Evolutionary conservation across 169 alveolate genomes (phyloP).

Genomic region (Eimeria maxima): DNA sequence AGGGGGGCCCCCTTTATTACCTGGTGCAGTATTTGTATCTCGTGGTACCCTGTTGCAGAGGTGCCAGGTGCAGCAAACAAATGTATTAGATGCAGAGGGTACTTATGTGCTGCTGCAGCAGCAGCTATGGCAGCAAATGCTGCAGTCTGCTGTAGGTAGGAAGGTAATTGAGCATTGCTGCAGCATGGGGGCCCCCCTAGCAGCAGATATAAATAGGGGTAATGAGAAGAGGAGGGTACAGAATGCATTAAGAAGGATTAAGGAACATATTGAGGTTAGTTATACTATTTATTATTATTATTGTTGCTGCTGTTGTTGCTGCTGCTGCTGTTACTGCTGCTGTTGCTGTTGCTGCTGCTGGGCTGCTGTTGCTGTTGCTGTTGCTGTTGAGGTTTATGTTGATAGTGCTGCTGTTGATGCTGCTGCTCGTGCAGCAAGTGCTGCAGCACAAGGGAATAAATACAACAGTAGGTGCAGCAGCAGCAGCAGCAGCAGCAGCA

Average conservation of each 20-base stretch:
- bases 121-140: constrained; percentile 68
- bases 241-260: constrained; percentile 60
- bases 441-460: too few species aligned
- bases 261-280: constrained; percentile 72
- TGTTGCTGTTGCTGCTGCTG: background rate
- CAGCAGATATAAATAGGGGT: constrained; percentile 8
- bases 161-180: constrained; percentile 54
- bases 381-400: background rate
- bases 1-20: too few species aligned
- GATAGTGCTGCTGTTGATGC: background rate
- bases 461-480: too few species aligned
- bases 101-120: constrained; percentile 7
- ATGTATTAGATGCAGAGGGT: background rate
- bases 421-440: background rate
- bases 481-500: constrained; percentile 37
- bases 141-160: constrained; percentile 16
- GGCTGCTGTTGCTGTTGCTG: constrained; percentile 44
- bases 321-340: constrained; percentile 40
- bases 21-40: constrained; percentile 45
- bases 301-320: constrained; percentile 14
- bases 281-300: background rate
- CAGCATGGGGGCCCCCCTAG: constrained; percentile 48
- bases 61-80: constrained; percentile 8
- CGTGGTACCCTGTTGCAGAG: constrained; percentile 61
- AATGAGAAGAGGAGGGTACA: constrained; percentile 64